A percentile compares a stretch with the other conserved stretches of the same genome.
phyloP scores from a whole-genome alignment of 495 filamentous ascomycete species.

The Podospora bellae-mahoneyi region DNA sequence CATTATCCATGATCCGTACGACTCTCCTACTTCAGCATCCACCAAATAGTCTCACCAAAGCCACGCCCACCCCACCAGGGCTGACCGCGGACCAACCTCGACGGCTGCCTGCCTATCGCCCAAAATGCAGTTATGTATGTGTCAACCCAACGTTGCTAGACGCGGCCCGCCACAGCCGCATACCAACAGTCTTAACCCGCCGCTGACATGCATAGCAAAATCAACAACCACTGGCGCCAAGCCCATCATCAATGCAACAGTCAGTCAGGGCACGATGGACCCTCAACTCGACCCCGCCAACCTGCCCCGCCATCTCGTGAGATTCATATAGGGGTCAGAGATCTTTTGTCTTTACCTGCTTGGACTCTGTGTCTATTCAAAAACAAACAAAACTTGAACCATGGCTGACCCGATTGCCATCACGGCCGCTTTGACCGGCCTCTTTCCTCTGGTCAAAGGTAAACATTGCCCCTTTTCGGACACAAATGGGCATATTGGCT shows the following conservation, averaged over 20 bases:
- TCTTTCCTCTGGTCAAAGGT: slow-evolving; percentile 11
- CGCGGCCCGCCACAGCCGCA: slow-evolving; percentile 4
- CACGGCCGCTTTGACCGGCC: neutral
- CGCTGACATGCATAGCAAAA: neutral
- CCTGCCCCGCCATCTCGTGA: neutral
- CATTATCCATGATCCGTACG: too few relatives aligned
- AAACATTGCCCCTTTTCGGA: neutral
- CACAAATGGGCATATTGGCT: neutral
- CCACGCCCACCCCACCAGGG: neutral
- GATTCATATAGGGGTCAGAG: neutral
- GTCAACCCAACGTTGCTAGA: neutral
- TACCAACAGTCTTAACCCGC: neutral
- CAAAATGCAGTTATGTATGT: slow-evolving; percentile 3
- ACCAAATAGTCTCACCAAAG: neutral
- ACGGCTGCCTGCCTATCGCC: neutral
- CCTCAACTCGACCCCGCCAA: slow-evolving; percentile 4
- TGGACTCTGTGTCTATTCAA: neutral
- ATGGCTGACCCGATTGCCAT: slow-evolving; percentile 9
- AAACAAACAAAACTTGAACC: neutral
- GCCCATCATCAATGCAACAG: slow-evolving; percentile 3
- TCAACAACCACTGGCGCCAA: slow-evolving; percentile 5
- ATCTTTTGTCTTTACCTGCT: neutral
- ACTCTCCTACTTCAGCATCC: neutral
- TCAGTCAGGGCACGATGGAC: slow-evolving; percentile 2
- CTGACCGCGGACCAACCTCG: neutral